Conservation (phyloP, 1,284 basidiomycete genomes). For the Microstroma glucosiphilum region DNA sequence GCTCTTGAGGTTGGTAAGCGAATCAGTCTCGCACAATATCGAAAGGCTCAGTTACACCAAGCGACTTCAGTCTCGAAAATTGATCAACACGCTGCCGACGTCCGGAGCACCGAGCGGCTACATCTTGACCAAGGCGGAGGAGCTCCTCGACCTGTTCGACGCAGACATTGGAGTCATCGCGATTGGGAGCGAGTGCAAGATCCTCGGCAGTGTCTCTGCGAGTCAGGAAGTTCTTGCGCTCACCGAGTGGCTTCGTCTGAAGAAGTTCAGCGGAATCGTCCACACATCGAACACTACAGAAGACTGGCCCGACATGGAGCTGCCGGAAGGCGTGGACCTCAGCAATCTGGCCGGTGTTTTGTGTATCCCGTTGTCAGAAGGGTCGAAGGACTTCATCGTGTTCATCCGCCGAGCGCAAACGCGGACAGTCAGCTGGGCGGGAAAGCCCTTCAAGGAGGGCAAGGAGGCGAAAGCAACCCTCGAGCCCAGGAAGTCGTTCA, state of each 20-base stretch:
- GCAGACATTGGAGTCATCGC: conserved; percentile 78
- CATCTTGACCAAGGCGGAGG: conserved; percentile 79
- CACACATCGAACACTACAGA: conserved; percentile 61
- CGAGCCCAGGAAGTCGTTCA: conserved; percentile 44
- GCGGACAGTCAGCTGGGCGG: conserved; percentile 42
- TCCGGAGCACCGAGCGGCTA: conserved; percentile 72
- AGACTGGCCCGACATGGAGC: conserved; percentile 70
- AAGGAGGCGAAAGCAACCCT: conserved; percentile 30
- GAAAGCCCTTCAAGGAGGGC: conserved; percentile 62
- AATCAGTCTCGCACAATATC: conserved; percentile 75
- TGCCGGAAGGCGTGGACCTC: conserved; percentile 59
- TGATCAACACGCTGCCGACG: conserved; percentile 71
- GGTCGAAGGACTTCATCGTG: conserved; percentile 61
- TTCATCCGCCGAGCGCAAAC: conserved; percentile 74
- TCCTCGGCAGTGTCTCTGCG: conserved; percentile 70
- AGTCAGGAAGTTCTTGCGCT: conserved; percentile 80
- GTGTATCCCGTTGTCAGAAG: conserved; percentile 60
- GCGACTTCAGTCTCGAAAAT: conserved; percentile 69
- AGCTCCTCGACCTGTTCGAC: conserved; percentile 72
- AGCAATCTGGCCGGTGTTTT: conserved; percentile 73
- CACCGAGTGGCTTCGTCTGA: conserved; percentile 74
- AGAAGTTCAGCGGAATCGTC: conserved; percentile 54
- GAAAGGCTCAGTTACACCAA: conserved; percentile 75
- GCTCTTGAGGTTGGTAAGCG: conserved; percentile 64
- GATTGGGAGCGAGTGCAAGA: conserved; percentile 65